Percentiles rank a stretch among this genome's conserved stretches.
Conservation (phyloP, 257 asterid genomes). For the Cruciata laevipes region DNA sequence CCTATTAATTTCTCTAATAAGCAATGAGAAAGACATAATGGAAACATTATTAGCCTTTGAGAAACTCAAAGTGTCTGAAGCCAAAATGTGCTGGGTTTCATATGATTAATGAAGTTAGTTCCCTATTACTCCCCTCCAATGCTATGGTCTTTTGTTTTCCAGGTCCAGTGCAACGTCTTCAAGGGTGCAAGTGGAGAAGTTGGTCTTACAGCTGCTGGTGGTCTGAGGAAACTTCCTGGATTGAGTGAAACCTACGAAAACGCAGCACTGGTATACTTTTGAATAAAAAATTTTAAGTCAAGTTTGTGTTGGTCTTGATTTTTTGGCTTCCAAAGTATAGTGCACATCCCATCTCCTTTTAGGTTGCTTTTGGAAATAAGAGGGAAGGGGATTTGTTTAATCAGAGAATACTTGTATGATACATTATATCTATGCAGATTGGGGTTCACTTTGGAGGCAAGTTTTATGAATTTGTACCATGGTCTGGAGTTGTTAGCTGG, state of each 20-base stretch:
- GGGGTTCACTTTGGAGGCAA: slow-evolving; percentile 78
- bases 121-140: not conserved
- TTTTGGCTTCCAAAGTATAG: not conserved
- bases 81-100: not conserved
- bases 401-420: not conserved
- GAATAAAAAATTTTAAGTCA: not conserved
- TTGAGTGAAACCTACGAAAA: slow-evolving; percentile 59
- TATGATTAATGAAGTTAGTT: not conserved
- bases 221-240: slow-evolving; percentile 87
- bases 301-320: not conserved
- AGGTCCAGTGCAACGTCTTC: slow-evolving; percentile 92
- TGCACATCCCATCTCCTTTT: no score
- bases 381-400: not conserved
- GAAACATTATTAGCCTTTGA: not conserved
- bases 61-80: slow-evolving; percentile 3
- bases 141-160: slow-evolving; percentile 17
- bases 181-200: slow-evolving; percentile 89
- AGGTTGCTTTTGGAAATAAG: not conserved
- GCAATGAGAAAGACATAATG: not conserved
- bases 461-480: slow-evolving; percentile 82
- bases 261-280: slow-evolving; percentile 72
- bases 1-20: not conserved
- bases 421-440: slow-evolving; percentile 41
- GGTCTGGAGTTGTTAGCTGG: slow-evolving; percentile 88
- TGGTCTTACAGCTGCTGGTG: slow-evolving; percentile 85